Evolutionary conservation across 2,329 filamentous ascomycete genomes (phyloP), one percentile per base, ranked within the genome.

Genomic region (Mariannaea sp.): DNA sequence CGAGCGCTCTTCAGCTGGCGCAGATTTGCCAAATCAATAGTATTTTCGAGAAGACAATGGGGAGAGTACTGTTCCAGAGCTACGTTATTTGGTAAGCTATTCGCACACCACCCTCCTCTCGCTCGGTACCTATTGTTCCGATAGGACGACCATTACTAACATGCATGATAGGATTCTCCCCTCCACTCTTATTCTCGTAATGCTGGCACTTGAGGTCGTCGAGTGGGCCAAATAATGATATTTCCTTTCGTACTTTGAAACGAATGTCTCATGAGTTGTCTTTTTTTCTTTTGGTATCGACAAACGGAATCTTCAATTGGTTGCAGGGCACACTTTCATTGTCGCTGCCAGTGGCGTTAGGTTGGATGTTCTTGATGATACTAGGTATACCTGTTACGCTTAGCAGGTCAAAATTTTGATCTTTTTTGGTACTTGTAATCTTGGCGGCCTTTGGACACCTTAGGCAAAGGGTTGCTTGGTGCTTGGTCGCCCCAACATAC

Each of bases 11-110:
- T 59, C 94, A 99, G 75, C 77, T 99, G 68, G 93, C 94, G 6
- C 94, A 99, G 75, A 99, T 99, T 56, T 99, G 94, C 75, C 94
- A 97, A 80, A 89, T 97, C 75, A 99, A 99, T 73, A 88, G 88
- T 58, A 94, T 99, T 8, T 99, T 91, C 72, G 93, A 97, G 78
- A 85, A 88, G 14, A 91, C 94, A 42, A 97, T 99, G 92, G 89
- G 90, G 57, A 89, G 85, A 71, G 81, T 99, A 51, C 76, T 97
- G 44, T 96, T 97, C 78, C 93, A 97, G 77, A 97, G 93, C 75
- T 75, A 75, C 58, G 73, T 99, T 55, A 87, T 97, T 59, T 96
- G 92, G 90, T 90, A 77, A 75, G 86, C 79, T 47, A 32, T 38
- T 26, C 52, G n/a, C 38, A 41, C n/a, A n/a, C n/a, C n/a, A 27